Evolutionary conservation across 345 rosid species (phyloP), one percentile per base, ranked within the genome.

Genomic region (Corchorus capsularis): DNA sequence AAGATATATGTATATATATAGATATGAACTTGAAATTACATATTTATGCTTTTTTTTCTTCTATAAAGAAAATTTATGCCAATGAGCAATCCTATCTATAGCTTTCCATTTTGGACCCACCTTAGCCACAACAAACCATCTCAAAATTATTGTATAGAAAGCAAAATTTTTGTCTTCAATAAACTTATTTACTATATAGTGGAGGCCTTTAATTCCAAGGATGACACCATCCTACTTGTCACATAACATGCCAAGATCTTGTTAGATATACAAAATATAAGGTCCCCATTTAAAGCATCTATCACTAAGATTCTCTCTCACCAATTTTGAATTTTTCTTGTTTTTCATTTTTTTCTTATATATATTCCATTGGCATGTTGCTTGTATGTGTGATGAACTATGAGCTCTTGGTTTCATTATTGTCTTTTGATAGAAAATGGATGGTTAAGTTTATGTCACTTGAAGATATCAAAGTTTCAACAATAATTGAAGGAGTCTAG

Each of bases 51-150:
- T 13, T 53, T 13, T 53, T 13, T 39, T 6, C 43, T 6, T 6
- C 43, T 6, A 3, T 39, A 39, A 39, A 39, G 6, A 3, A 3
- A 39, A 11, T 53, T 54, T 37, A 17, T 35, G n/a, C 8, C 14
- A 19, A 75, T 39, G 14, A 72, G 77, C 47, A 73, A 76, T 19
- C 45, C 37, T 39, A 55, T 68, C 70, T 34, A 47, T 13, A 43
- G 41, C 81, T 84, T 79, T 79, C n/a, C 34, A 55, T 63, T 57
- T n/a, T 39, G 60, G 79, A 10, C 79, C 84, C 75, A 73, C 80
- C 35, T 47, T 47, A 71, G 63, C 59, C 77, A 20, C 55, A 77
- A 34, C 78, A 84, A 76, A 63, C 77, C 5, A 47, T 62, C 78
- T 72, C 73, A 11, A 54, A 71, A 55, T 57, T 52, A n/a, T 22